Evolutionary conservation across 257 asterid genomes (phyloP).

Genomic region (Solanum tarijense): DNA sequence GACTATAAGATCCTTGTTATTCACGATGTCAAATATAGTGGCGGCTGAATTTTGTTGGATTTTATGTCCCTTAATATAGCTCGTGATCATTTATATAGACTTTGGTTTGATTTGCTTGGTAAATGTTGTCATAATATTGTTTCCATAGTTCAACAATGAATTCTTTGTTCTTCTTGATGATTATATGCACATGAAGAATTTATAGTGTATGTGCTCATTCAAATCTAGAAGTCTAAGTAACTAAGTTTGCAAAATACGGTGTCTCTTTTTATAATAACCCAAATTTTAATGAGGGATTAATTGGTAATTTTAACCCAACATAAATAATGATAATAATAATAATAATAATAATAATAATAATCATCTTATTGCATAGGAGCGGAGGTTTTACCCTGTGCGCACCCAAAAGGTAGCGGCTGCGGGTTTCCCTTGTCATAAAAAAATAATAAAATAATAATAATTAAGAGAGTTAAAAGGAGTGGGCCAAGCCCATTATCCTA

Average conservation of each 20-base stretch:
- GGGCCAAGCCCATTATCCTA: neutral
- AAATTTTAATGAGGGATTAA: neutral
- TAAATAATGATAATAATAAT: too few relatives aligned
- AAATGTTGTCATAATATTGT: neutral
- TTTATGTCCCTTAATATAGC: neutral
- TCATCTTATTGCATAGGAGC: neutral
- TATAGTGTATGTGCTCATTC: neutral
- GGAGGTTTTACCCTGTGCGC: neutral
- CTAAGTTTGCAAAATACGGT: neutral
- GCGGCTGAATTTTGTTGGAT: neutral
- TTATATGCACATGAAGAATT: neutral
- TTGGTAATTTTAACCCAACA: neutral
- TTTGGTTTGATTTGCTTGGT: neutral
- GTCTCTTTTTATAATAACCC: neutral
- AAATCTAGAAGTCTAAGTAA: neutral
- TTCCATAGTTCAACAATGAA: neutral
- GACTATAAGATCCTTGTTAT: neutral
- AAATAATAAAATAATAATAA: neutral
- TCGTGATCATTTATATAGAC: neutral
- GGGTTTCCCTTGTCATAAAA: neutral
- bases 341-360: neutral
- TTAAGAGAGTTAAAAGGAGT: neutral
- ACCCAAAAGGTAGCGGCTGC: neutral
- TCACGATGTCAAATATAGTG: neutral
- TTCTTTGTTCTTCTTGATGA: neutral